Percentiles rank a stretch among this genome's conserved stretches.
phyloP scores from a whole-genome alignment of 148 eudicot genomes.

The Vaccinium corymbosum region DNA sequence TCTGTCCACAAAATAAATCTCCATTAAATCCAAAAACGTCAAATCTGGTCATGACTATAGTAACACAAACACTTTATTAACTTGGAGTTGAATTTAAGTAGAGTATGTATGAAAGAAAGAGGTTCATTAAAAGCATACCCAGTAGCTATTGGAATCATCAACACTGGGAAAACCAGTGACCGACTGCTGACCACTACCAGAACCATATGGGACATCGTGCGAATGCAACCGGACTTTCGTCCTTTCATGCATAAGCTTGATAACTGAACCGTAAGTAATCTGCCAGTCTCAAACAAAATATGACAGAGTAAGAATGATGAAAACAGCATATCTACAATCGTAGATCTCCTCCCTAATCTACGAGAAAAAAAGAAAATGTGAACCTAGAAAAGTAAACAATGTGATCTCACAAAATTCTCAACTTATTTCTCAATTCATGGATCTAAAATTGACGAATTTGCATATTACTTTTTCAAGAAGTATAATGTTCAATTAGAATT shows the following conservation, averaged over 20 bases:
- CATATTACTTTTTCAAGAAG: not conserved
- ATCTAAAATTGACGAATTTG: not conserved
- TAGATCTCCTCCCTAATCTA: not conserved
- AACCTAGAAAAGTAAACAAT: constrained; percentile 2
- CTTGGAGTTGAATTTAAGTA: not conserved
- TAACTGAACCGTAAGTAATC: constrained; percentile 83
- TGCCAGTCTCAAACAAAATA: constrained; percentile 24
- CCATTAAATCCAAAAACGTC: not conserved
- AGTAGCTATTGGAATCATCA: constrained; percentile 94
- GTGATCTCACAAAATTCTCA: not conserved
- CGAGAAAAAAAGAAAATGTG: no score
- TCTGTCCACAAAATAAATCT: constrained; percentile 29
- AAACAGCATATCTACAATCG: not conserved
- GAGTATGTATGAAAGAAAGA: no score
- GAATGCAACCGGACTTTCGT: constrained; percentile 82
- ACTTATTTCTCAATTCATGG: not conserved
- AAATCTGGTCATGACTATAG: not conserved
- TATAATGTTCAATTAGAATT: not conserved
- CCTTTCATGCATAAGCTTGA: constrained; percentile 89
- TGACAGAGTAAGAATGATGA: not conserved
- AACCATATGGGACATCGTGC: constrained; percentile 95
- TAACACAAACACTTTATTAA: not conserved
- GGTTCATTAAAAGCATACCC: constrained; percentile 43
- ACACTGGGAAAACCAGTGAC: constrained; percentile 88
- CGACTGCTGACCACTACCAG: constrained; percentile 98